A percentile compares a stretch with the other conserved stretches of the same genome.
phyloP scores from a whole-genome alignment of 495 filamentous ascomycete species.

The Pseudomonodictys pantanalensis region DNA sequence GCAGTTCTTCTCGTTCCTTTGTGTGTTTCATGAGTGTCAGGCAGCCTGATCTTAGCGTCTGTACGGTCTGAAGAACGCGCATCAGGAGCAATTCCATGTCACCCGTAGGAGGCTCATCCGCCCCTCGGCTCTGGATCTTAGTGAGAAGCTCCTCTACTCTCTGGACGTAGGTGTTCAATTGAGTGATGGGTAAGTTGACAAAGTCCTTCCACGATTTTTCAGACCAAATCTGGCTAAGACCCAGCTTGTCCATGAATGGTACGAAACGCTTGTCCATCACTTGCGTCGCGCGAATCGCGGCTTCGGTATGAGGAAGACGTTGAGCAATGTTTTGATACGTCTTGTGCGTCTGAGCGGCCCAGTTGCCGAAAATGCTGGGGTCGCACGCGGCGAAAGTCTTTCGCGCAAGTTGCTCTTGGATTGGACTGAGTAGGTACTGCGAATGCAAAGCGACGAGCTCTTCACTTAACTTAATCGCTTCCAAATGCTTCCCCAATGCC shows the following conservation, averaged over 20 bases:
- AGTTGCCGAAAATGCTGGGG: conserved; percentile 5
- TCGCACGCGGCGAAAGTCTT: conserved; percentile 3
- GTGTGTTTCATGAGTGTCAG: not conserved
- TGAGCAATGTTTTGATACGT: conserved; percentile 6
- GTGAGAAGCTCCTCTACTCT: conserved; percentile 1
- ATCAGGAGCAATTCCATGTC: not conserved
- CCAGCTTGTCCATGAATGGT: not conserved
- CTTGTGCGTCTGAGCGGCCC: conserved; percentile 9
- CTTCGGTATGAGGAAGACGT: conserved; percentile 11
- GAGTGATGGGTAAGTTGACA: conserved; percentile 8
- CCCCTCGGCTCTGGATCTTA: not conserved
- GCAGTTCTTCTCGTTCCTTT: conserved; percentile 9
- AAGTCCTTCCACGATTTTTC: conserved; percentile 18
- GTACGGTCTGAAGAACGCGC: conserved; percentile 1
- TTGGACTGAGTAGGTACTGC: conserved; percentile 3
- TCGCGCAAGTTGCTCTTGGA: not conserved
- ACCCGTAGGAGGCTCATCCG: not conserved
- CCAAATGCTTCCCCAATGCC: conserved; percentile 11
- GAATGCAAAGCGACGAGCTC: conserved; percentile 1
- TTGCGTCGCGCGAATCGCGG: conserved; percentile 9
- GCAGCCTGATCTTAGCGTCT: not conserved
- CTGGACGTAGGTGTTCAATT: conserved; percentile 12
- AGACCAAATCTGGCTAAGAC: conserved; percentile 1
- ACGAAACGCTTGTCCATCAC: conserved; percentile 6
- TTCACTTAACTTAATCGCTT: not conserved